Evolutionary conservation across 192 early-diverging fungal species (phyloP), one percentile per base, ranked within the genome.

Genomic region (Diversispora epigaea): DNA sequence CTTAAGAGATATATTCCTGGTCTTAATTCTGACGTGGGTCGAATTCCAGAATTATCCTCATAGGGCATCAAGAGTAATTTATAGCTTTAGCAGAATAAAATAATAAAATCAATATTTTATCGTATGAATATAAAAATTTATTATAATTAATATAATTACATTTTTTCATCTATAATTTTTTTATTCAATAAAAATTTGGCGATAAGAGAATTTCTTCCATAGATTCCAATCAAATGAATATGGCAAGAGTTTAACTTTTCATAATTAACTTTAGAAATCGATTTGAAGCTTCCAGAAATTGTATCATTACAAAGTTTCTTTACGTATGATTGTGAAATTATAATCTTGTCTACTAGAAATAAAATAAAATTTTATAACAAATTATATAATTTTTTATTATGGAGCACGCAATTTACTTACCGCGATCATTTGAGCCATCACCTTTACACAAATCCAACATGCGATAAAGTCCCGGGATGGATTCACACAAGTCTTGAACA

Each of bases 401-500:
- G 25, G 25, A 32, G 49, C 49, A 12, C 14, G 49, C 8, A 50
- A 12, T 50, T 8, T 43, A 64, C 54, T 19, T 46, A 73, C 71
- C 54, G 45, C 58, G 44, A 21, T 55, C 55, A 46, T 73, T 73
- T 44, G 60, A 46, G 21, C 71, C 71, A 40, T 73, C 44, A 46
- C 58, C 71, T 58, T 58, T 73, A 54, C 44, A 57, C 46, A 73
- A 58, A 39, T 73, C 39, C 45, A 73, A 61, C 21, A 73, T n/a
- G 17, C 71, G 71, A 73, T 73, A 73, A 57, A 73, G 52, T 14
- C 71, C 71, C 19, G 71, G 54, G 25, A 73, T 73, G 1, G 22
- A 25, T 25, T 64, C 62, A 64, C 62, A 64, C 3, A 43, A 39
- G 40, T 64, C 62, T 32, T 32, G 25, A 32, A 32, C 25, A 32